Evolutionary conservation across 2,329 filamentous ascomycete genomes (phyloP).

Genomic region (Macroventuria anomochaeta): DNA sequence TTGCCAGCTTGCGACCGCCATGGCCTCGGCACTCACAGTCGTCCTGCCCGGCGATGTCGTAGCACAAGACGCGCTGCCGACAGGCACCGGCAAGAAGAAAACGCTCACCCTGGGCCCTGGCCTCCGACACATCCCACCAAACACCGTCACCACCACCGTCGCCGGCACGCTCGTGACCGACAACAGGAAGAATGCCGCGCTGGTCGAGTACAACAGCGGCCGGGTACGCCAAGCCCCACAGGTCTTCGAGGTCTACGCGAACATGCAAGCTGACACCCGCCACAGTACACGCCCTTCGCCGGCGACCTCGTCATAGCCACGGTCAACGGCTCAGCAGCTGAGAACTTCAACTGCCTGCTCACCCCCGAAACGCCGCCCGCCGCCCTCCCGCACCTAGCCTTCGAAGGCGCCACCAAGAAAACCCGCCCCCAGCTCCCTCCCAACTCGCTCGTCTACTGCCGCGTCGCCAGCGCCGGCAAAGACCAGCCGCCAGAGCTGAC

Average conservation of each 20-base stretch:
- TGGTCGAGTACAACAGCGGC: constrained; percentile 74
- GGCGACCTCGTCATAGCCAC: constrained; percentile 90
- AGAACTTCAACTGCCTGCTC: constrained; percentile 81
- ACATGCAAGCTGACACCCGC: constrained; percentile 32
- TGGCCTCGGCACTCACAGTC: constrained; percentile 64
- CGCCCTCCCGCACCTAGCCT: constrained; percentile 84
- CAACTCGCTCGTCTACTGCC: constrained; percentile 86
- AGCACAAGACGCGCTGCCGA: constrained; percentile 69
- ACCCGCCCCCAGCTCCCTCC: constrained; percentile 78
- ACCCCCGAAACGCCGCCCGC: constrained; percentile 69
- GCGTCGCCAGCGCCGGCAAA: constrained; percentile 69
- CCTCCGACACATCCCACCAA: constrained; percentile 80
- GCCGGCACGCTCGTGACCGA: constrained; percentile 72
- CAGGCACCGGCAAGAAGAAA: constrained; percentile 65
- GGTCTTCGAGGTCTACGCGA: constrained; percentile 18
- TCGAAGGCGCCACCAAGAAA: constrained; percentile 91
- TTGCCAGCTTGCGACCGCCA: constrained; percentile 39
- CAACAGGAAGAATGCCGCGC: constrained; percentile 75
- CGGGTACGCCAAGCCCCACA: constrained; percentile 60
- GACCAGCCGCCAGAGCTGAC: constrained; percentile 85
- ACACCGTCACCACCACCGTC: constrained; percentile 71
- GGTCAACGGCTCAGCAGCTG: constrained; percentile 74
- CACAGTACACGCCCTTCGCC: constrained; percentile 77
- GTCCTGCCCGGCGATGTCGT: constrained; percentile 85
- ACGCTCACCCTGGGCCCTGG: constrained; percentile 84